These are phyloP conservation scores for Ramaria sp. DNA, from an alignment of 768 basidiomycete species.

Conservation along the genomic window DNA sequence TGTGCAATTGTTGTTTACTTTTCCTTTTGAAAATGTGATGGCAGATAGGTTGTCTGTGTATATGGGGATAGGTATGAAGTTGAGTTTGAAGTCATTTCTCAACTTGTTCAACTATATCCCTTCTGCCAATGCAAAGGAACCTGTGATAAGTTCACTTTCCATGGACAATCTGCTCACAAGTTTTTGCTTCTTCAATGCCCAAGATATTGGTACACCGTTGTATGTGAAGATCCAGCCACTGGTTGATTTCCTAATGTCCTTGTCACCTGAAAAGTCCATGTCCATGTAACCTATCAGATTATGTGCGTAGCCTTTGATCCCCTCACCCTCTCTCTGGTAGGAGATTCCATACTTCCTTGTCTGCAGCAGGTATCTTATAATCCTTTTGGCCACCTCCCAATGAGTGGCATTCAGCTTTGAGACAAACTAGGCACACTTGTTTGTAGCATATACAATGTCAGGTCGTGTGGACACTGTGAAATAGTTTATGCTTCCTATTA, in stretches of 20 bases:
- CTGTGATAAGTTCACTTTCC: no score
- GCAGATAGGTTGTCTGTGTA: no score
- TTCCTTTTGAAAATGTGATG: no score
- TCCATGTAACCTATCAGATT: conserved; percentile 11
- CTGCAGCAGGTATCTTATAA: conserved; percentile 6
- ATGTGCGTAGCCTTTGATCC: not conserved
- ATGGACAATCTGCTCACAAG: no score
- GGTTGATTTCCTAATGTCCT: conserved; percentile 20
- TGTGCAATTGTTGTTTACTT: no score
- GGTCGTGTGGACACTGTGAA: conserved; percentile 15
- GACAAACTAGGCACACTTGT: conserved; percentile 11
- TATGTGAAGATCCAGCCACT: conserved; percentile 22
- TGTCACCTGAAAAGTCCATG: conserved; percentile 21
- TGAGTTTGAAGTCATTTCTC: no score
- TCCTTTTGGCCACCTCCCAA: conserved; percentile 9
- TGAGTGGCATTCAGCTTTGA: conserved; percentile 8
- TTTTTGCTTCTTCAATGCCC: no score
- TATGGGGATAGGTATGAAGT: no score
- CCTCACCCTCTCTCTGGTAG: not conserved
- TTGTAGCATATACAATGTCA: conserved; percentile 16
- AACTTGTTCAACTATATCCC: no score
- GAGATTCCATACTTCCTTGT: not conserved
- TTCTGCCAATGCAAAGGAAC: no score
- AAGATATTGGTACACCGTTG: conserved; percentile 6
- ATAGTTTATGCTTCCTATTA: conserved; percentile 16